Evolutionary conservation across 306 rosid genomes (phyloP).

Genomic region (Castanea mollissima): DNA sequence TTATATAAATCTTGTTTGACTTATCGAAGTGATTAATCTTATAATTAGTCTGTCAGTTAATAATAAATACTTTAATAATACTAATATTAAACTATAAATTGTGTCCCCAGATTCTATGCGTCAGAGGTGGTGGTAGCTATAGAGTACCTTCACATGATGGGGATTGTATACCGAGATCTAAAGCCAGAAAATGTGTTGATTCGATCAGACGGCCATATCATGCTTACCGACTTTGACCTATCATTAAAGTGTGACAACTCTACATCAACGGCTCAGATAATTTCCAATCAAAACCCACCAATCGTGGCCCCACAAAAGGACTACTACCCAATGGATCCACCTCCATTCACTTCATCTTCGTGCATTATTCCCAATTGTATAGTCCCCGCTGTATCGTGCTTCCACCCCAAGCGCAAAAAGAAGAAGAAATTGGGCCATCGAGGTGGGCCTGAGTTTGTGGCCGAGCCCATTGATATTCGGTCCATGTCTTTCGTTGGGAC

Average conservation of each 20-base stretch:
- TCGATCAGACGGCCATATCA: conserved; percentile 77
- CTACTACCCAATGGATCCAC: conserved; percentile 17
- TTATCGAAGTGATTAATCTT: neutral
- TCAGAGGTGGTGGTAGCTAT: conserved; percentile 76
- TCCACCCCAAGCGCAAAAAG: conserved; percentile 51
- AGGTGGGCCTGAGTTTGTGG: conserved; percentile 50
- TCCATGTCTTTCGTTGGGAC: conserved; percentile 65
- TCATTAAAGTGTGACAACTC: conserved; percentile 51
- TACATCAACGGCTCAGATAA: conserved; percentile 45
- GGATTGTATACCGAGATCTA: conserved; percentile 82
- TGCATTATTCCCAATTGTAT: conserved; percentile 57
- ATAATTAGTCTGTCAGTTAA: neutral
- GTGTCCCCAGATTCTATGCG: conserved; percentile 61
- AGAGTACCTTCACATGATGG: conserved; percentile 93
- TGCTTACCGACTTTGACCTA: conserved; percentile 71
- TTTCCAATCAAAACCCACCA: conserved; percentile 34
- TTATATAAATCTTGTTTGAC: neutral
- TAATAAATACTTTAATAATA: neutral
- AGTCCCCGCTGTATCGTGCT: conserved; percentile 56
- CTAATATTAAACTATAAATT: neutral
- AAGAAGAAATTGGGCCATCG: conserved; percentile 49
- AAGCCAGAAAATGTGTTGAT: conserved; percentile 82
- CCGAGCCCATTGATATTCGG: conserved; percentile 52
- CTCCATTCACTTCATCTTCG: conserved; percentile 43
- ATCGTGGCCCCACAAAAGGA: conserved; percentile 33